These are phyloP conservation scores for Mycena latifolia DNA, from an alignment of 768 basidiomycete genomes.

Conservation along the genomic window DNA sequence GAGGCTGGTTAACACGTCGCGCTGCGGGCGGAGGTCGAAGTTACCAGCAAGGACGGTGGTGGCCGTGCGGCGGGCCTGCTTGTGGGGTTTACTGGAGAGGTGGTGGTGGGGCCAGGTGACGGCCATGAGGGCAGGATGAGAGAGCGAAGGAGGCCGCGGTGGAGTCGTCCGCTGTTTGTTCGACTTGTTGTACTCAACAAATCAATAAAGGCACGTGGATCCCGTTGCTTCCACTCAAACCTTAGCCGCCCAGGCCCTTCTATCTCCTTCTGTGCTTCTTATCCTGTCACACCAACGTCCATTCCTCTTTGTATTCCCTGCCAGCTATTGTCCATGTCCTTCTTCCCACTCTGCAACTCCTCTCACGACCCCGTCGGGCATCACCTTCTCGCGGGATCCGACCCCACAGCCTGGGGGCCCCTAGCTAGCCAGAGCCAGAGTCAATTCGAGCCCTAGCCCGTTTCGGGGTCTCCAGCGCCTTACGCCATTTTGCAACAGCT, in stretches of 20 bases:
- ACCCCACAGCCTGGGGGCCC: neutral
- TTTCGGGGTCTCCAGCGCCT: slow-evolving; percentile 24
- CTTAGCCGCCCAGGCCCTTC: slow-evolving; percentile 25
- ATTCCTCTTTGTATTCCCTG: neutral
- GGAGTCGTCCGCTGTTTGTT: slow-evolving; percentile 41
- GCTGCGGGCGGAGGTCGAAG: slow-evolving; percentile 74
- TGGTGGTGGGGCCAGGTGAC: slow-evolving; percentile 45
- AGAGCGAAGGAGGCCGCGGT: slow-evolving; percentile 54
- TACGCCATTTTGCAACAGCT: slow-evolving; percentile 20
- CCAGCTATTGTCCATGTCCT: slow-evolving; percentile 15
- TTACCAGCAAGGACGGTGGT: slow-evolving; percentile 82
- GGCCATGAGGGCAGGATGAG: slow-evolving; percentile 45
- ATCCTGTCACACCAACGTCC: neutral
- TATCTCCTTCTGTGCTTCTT: slow-evolving; percentile 25
- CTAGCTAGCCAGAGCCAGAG: slow-evolving; percentile 23
- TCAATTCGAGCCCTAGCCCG: slow-evolving; percentile 25
- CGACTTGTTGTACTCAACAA: slow-evolving; percentile 35
- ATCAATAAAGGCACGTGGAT: slow-evolving; percentile 31
- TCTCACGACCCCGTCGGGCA: neutral
- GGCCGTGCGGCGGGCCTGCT: slow-evolving; percentile 70
- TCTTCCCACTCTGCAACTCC: neutral
- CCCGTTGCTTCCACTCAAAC: slow-evolving; percentile 20
- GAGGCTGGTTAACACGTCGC: slow-evolving; percentile 85
- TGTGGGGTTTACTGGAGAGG: slow-evolving; percentile 48
- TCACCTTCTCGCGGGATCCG: slow-evolving; percentile 1